Percentiles rank a stretch among this genome's conserved stretches.
These are phyloP conservation scores for Elaeis guineensis DNA, from an alignment of 176 grass and related monocot species.

Conservation along the genomic window DNA sequence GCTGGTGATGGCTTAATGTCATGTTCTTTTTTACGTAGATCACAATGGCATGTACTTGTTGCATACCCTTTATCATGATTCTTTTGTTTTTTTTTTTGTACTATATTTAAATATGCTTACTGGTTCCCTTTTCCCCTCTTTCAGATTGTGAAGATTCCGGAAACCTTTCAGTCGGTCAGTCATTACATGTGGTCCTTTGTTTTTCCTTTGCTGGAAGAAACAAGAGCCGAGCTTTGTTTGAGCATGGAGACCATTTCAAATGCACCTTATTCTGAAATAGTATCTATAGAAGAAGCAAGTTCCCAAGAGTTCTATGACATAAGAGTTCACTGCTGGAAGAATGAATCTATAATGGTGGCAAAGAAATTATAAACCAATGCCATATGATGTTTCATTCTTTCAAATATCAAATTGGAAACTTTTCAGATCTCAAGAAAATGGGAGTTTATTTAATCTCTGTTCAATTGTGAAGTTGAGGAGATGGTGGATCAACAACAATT, in stretches of 20 bases:
- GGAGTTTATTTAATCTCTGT: conserved; percentile 31
- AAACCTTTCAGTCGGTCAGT: conserved; percentile 26
- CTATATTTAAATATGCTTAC: neutral
- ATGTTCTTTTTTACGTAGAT: no score
- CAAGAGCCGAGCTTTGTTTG: conserved; percentile 41
- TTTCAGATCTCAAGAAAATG: conserved; percentile 30
- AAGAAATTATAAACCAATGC: conserved; percentile 40
- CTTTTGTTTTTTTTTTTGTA: neutral
- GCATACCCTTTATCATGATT: no score
- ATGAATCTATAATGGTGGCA: conserved; percentile 21
- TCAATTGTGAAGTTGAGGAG: conserved; percentile 51
- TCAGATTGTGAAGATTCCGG: conserved; percentile 49
- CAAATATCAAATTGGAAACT: conserved; percentile 31
- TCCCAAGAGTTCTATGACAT: conserved; percentile 17
- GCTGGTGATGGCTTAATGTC: no score
- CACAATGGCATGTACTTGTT: no score
- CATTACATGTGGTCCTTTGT: conserved; percentile 43
- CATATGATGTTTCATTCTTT: conserved; percentile 61
- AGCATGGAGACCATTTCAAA: conserved; percentile 42
- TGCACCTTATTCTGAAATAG: conserved; percentile 44
- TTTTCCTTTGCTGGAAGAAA: conserved; percentile 62
- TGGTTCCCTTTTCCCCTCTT: conserved; percentile 1
- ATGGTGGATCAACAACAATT: conserved; percentile 39
- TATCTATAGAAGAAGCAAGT: conserved; percentile 27
- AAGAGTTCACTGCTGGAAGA: conserved; percentile 41